Base-by-base conservation (phyloP, 768 basidiomycete species). In the Heimioporus sp. region DNA sequence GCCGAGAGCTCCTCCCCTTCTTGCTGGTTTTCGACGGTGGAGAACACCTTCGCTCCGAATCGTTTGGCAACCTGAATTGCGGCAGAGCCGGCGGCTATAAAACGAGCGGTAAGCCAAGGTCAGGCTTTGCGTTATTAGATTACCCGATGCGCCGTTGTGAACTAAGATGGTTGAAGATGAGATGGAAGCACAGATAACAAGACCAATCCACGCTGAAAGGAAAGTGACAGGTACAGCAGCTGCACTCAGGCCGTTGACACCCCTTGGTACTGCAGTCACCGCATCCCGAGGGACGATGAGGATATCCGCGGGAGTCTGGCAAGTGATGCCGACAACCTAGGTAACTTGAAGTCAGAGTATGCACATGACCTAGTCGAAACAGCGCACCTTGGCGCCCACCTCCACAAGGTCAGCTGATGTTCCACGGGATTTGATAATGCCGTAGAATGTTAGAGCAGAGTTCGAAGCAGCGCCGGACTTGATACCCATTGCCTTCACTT, bases 81-180 rank as follows among this genome's bases (percentile, higher is more conserved):
- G 30, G 60, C 58, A 2, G 39, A 63, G 10, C 66, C 66, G 35
- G 49, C 56, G 41, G 49, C 66, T 67, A 19, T 21, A 21, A 44
- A 31, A 16, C 2, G 21, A 24, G 16, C 34, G 34, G 16, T 54
- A n/a, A 59, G 53, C 15, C 32, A 19, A 35, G 1, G 10, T 31
- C 20, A 20, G 4, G 32, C 30, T 32, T 7, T 3, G 13, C 5
- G 17, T 4, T 4, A 35, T 4, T 13, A 11, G n/a, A 35, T n/a
- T 49, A 67, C 65, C 57, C 46, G 66, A 66, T 31, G 54, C 30
- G 13, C 58, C 66, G 40, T 66, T 62, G n/a, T 67, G 66, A 17
- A 67, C 46, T 6, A 68, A 57, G 20, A 68, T 49, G 3, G 53
- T 53, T 10, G 66, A 68, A 46, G 55, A 38, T 0, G 55, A 54